Evolutionary conservation across 257 asterid genomes (phyloP), one percentile per base, ranked within the genome.

Genomic region (Henckelia pumila): DNA sequence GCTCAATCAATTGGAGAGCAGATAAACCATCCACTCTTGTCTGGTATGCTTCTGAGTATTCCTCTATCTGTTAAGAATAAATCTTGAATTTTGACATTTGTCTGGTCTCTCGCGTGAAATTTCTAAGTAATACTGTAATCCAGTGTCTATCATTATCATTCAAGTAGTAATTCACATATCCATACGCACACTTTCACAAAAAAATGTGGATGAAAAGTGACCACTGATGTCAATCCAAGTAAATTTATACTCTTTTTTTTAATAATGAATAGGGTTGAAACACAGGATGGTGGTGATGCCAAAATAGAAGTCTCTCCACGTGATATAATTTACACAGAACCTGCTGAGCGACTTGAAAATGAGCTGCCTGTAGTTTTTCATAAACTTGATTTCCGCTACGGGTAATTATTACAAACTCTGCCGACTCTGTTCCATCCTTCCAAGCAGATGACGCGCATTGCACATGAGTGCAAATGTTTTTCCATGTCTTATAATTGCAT

Each of bases 231-330:
- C 70, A 64, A n/a, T 69, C 53, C 29, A 59, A 64, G 77, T 78
- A 25, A 74, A 44, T 28, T 35, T 11, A 28, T 52, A 2, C 29
- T 37, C 19, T 14, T 66, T 65, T 65, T 20, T 47, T 37, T 14
- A 52, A 25, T 67, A 64, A 71, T 73, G 60, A 61, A 67, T 65
- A 83, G 99, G 98, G 98, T 82, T 72, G 98, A 88, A 96, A 88
- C 99, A 58, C 97, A 91, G 75, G 99, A 94, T 66, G 96, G 96
- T 10, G 99, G 99, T 71, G 99, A 94, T 88, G 97, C 99, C 69
- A 94, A 84, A 81, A 75, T 88, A 16, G 96, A 94, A 66, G 89
- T 86, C 72, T 94, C 96, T 75, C 99, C 99, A 20, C 97, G 99
- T 67, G 99, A 94, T 78, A 91, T 94, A 73, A 75, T 94, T 74